Base-by-base conservation (phyloP, 1,139 yeast genomes). In the Sugiyamaella pinicola region DNA sequence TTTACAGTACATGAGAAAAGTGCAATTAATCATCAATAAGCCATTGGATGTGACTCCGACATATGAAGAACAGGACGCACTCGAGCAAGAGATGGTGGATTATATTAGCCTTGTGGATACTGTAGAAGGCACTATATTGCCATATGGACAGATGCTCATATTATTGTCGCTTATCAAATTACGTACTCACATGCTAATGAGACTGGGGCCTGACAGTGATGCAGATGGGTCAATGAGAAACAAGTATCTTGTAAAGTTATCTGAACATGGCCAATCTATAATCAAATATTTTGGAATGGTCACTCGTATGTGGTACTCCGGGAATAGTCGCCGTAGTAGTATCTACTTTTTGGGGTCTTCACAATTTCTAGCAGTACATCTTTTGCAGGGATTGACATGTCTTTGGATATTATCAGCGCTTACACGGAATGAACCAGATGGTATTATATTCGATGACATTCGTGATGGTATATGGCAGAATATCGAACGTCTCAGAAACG, bases 341-440 rank as follows among this genome's bases (percentile, higher is more conserved):
- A 13, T 48, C 3, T 34, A 37, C 8, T 52, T 54, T 41, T 8
- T 54, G 9, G 57, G 55, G 3, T 54, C 57, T 8, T 34, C 55
- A 4, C 55, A 44, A 13, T 40, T 48, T n/a, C 21, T 54, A 28
- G 53, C 55, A 6, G 50, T 51, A 22, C 45, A 47, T 45, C 40
- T 48, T 7, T 49, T 54, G 31, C 52, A 54, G 24, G 55, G 46
- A 6, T n/a, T 54, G 33, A 44, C 53, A 6, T 54, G 57, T 35
- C 21, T 51, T 10, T 54, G 57, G 55, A 52, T 54, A 3, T 34
- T 47, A 17, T 42, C 52, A 17, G 42, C 50, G 8, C 43, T 51
- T 21, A 38, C 49, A 2, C 43, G 35, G 24, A 29, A 35, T 12
- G 39, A 29, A 22, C 44, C 45, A 12, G 38, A 40, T 21, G 54